These are phyloP conservation scores for Pseudonitzschia multiseries DNA, from an alignment of 108 stramenopile genomes.

Conservation along the genomic window DNA sequence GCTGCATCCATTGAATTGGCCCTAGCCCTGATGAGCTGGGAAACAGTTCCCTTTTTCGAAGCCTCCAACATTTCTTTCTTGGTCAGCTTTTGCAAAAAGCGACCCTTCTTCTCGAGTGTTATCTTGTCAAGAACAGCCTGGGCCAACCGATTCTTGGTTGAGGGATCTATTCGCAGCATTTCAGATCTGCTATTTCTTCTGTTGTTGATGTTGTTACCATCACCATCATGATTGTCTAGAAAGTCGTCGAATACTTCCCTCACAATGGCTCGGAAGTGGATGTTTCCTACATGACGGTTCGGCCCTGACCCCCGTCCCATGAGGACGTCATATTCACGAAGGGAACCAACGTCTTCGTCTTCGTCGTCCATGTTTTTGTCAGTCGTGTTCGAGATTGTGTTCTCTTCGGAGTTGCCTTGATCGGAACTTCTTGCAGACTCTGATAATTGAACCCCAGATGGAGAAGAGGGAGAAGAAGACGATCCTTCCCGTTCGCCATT, in stretches of 20 bases:
- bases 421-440: neutral
- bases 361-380: neutral
- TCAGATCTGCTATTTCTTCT: neutral
- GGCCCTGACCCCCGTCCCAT: slow-evolving; percentile 19
- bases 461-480: neutral
- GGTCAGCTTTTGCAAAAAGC: slow-evolving; percentile 6
- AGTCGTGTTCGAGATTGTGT: neutral
- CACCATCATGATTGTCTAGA: neutral
- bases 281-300: slow-evolving; percentile 11
- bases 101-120: slow-evolving; percentile 6
- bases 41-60: neutral
- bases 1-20: neutral
- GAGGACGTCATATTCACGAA: slow-evolving; percentile 11
- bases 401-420: neutral
- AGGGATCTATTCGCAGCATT: slow-evolving; percentile 6
- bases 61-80: slow-evolving; percentile 1
- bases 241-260: slow-evolving; percentile 7
- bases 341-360: neutral
- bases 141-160: slow-evolving; percentile 9
- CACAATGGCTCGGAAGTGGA: slow-evolving; percentile 14
- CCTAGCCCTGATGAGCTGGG: neutral
- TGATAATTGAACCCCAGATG: neutral
- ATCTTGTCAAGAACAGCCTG: slow-evolving; percentile 15
- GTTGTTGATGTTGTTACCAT: neutral
- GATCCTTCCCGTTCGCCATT: too few relatives aligned